These are phyloP conservation scores for Lactarius psammicola DNA, from an alignment of 768 basidiomycete genomes.

Conservation along the genomic window DNA sequence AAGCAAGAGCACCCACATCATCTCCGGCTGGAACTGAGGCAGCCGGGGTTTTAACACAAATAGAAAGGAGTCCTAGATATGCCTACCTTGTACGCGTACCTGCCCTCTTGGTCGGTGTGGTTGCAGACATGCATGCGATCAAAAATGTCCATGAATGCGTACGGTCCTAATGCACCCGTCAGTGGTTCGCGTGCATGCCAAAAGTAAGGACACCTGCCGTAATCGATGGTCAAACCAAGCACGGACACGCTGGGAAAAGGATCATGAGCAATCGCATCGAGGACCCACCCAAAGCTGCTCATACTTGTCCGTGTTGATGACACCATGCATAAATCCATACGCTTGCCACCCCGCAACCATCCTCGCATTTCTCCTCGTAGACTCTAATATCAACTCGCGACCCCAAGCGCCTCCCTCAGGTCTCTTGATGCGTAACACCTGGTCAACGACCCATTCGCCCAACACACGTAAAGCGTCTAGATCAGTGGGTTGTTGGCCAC, in stretches of 20 bases:
- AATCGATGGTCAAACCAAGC: constrained; percentile 75
- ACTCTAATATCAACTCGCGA: constrained; percentile 68
- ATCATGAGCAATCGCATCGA: constrained; percentile 19
- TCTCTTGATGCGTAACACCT: constrained; percentile 51
- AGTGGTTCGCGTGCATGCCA: constrained; percentile 6
- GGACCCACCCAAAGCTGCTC: constrained; percentile 27
- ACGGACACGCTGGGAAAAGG: constrained; percentile 60
- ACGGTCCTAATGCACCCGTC: constrained; percentile 57
- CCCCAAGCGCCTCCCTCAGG: constrained; percentile 55
- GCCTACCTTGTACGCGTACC: constrained; percentile 67
- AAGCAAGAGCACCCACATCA: constrained; percentile 55
- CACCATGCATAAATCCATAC: constrained; percentile 92
- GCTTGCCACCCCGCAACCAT: constrained; percentile 98
- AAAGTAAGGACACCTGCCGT: constrained; percentile 42
- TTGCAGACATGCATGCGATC: constrained; percentile 87
- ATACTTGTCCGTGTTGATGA: constrained; percentile 96
- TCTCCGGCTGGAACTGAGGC: constrained; percentile 64
- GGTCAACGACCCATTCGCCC: constrained; percentile 67
- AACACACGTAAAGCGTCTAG: constrained; percentile 72
- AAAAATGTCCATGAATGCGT: constrained; percentile 94
- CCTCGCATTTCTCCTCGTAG: constrained; percentile 76
- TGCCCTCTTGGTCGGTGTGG: constrained; percentile 74
- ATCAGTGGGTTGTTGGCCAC: constrained; percentile 72
- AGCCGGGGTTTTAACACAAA: background rate
- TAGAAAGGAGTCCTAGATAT: constrained; percentile 13